Percentiles rank a stretch among this genome's conserved stretches.
Conservation (phyloP, 1,139 yeast species). For the Diutina sp. region DNA sequence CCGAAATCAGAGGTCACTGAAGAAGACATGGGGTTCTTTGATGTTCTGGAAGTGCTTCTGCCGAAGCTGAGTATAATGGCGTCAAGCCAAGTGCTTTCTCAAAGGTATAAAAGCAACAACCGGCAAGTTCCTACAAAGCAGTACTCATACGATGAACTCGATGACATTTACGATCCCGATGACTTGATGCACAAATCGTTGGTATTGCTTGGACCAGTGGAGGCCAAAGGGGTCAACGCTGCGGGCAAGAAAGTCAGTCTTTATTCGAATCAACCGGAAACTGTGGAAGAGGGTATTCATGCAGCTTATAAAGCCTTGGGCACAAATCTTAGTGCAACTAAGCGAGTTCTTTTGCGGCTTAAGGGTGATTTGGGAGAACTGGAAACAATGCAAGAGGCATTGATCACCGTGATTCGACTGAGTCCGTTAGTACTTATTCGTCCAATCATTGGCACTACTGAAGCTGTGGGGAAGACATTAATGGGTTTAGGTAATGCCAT, state of each 20-base stretch:
- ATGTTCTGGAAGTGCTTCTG: background rate
- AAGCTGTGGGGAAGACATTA: slow-evolving; percentile 70
- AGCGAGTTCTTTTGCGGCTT: slow-evolving; percentile 47
- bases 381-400: slow-evolving; percentile 55
- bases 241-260: slow-evolving; percentile 48
- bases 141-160: slow-evolving; percentile 4
- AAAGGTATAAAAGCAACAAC: background rate
- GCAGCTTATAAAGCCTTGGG: slow-evolving; percentile 67
- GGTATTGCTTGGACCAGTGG: background rate
- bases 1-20: background rate
- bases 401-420: slow-evolving; percentile 55
- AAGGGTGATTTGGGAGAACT: slow-evolving; percentile 47
- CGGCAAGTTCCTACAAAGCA: background rate
- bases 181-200: slow-evolving; percentile 5
- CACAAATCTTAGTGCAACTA: slow-evolving; percentile 54
- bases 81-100: background rate
- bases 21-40: background rate
- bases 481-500: slow-evolving; percentile 77
- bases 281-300: slow-evolving; percentile 56
- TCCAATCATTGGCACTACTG: slow-evolving; percentile 89
- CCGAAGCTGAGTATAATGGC: slow-evolving; percentile 2
- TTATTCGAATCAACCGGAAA: slow-evolving; percentile 76
- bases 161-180: slow-evolving; percentile 12
- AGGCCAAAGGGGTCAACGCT: slow-evolving; percentile 8
- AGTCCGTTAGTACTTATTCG: slow-evolving; percentile 73